These are phyloP conservation scores for Omphalotus guepiniiformis DNA, from an alignment of 768 basidiomycete genomes.

Conservation along the genomic window DNA sequence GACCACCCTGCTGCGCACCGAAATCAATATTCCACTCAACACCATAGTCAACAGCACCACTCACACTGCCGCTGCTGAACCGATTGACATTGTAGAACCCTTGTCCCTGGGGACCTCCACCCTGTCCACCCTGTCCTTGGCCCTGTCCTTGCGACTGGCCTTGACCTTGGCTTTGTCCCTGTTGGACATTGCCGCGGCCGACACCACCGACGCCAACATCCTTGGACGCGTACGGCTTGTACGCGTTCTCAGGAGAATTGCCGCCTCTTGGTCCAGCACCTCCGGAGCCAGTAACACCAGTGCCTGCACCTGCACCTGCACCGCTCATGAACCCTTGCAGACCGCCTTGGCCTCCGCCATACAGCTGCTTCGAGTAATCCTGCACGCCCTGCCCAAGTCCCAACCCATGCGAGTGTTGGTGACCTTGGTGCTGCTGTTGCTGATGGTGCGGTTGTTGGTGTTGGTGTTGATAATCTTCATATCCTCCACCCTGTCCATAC, in stretches of 20 bases:
- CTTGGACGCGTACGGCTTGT: slow-evolving; percentile 73
- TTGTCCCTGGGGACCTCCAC: slow-evolving; percentile 48
- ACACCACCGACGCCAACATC: slow-evolving; percentile 51
- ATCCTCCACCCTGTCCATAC: slow-evolving; percentile 23
- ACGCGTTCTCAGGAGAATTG: slow-evolving; percentile 66
- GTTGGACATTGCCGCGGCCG: slow-evolving; percentile 39
- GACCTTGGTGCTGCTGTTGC: slow-evolving; percentile 22
- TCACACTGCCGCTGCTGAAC: slow-evolving; percentile 34
- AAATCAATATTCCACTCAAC: slow-evolving; percentile 37
- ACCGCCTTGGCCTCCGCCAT: slow-evolving; percentile 38
- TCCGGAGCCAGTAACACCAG: slow-evolving; percentile 38
- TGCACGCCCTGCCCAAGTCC: slow-evolving; percentile 11
- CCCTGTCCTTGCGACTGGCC: slow-evolving; percentile 43
- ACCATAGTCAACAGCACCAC: slow-evolving; percentile 32
- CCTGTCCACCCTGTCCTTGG: slow-evolving; percentile 39
- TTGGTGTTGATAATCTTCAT: slow-evolving; percentile 50
- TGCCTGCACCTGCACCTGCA: slow-evolving; percentile 29
- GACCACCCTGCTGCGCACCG: slow-evolving; percentile 41
- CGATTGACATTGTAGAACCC: slow-evolving; percentile 46
- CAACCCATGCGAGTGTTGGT: slow-evolving; percentile 29
- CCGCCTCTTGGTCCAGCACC: slow-evolving; percentile 48
- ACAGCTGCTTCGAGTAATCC: slow-evolving; percentile 22
- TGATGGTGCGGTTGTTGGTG: slow-evolving; percentile 53
- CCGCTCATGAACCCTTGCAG: slow-evolving; percentile 20
- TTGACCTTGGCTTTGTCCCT: slow-evolving; percentile 43